A percentile compares a stretch with the other conserved stretches of the same genome.
Evolutionary conservation across 2,329 filamentous ascomycete species (phyloP).

Genomic region (Xylariaceae sp.): DNA sequence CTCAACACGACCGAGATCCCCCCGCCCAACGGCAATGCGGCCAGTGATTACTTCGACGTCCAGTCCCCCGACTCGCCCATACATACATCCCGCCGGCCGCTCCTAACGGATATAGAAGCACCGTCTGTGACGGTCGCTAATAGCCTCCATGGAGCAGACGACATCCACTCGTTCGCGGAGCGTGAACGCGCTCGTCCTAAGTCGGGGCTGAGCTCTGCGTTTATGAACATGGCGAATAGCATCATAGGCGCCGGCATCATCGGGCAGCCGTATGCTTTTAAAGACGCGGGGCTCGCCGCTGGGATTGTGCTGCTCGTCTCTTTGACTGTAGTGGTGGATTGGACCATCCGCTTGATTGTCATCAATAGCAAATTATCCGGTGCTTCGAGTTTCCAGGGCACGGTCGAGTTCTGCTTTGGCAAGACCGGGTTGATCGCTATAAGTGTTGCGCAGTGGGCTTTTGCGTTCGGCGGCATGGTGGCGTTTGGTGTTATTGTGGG

Average conservation of each 20-base stretch:
- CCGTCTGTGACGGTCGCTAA: constrained; percentile 66
- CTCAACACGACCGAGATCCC: constrained; percentile 33
- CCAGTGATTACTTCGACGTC: constrained; percentile 28
- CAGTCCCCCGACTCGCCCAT: constrained; percentile 30
- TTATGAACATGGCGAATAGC: constrained; percentile 99
- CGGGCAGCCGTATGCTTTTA: constrained; percentile 92
- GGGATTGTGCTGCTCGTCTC: constrained; percentile 73
- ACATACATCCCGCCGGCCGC: constrained; percentile 51
- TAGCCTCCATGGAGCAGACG: constrained; percentile 39
- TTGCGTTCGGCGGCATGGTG: constrained; percentile 98
- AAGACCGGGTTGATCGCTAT: constrained; percentile 85
- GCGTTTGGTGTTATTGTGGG: constrained; percentile 97
- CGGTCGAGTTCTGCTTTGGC: constrained; percentile 93
- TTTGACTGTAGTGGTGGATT: constrained; percentile 84
- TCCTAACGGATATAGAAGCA: constrained; percentile 69
- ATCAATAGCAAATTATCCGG: constrained; percentile 97
- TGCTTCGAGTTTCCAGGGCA: constrained; percentile 89
- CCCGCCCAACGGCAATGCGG: constrained; percentile 12
- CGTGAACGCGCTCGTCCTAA: constrained; percentile 65
- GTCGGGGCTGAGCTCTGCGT: constrained; percentile 80
- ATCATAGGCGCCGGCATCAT: constrained; percentile 81
- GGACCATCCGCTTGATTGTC: constrained; percentile 96
- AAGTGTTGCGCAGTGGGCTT: constrained; percentile 87
- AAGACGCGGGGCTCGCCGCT: constrained; percentile 80
- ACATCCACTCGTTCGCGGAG: constrained; percentile 47